phyloP scores from a whole-genome alignment of 2,329 filamentous ascomycete species.

The Trichoderma oligosporum region DNA sequence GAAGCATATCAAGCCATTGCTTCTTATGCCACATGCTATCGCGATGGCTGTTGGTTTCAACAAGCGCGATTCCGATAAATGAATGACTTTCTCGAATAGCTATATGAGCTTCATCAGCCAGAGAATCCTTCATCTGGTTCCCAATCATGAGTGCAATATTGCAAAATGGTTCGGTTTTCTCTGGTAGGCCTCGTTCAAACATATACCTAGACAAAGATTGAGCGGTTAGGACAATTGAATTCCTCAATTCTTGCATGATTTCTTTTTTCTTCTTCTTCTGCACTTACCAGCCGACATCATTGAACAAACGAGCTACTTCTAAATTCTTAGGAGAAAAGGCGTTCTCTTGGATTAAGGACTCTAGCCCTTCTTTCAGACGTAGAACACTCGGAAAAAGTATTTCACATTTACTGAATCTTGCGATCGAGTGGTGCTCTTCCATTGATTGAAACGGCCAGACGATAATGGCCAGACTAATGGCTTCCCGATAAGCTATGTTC shows the following conservation, averaged over 20 bases:
- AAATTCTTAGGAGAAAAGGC: neutral
- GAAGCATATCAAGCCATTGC: neutral
- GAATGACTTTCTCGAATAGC: neutral
- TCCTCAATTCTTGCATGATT: too few relatives aligned
- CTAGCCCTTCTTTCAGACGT: neutral
- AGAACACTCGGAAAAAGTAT: neutral
- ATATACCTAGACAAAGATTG: constrained; percentile 1
- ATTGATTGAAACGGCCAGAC: neutral
- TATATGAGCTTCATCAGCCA: neutral
- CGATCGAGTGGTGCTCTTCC: neutral
- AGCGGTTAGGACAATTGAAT: too few relatives aligned
- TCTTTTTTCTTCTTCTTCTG: too few relatives aligned
- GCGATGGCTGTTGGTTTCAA: neutral
- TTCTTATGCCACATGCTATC: neutral
- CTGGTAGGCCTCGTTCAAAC: constrained; percentile 3
- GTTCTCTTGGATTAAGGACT: neutral
- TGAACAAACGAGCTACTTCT: neutral
- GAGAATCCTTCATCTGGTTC: neutral
- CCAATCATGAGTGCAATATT: neutral
- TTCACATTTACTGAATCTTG: neutral
- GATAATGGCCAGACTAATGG: neutral
- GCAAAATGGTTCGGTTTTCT: neutral
- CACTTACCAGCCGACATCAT: neutral
- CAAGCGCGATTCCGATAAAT: neutral
- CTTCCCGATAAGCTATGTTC: neutral